Percentiles rank a stretch among this genome's conserved stretches.
Conservation (phyloP, 1,139 yeast species). For the Suhomyces bribrorum region DNA sequence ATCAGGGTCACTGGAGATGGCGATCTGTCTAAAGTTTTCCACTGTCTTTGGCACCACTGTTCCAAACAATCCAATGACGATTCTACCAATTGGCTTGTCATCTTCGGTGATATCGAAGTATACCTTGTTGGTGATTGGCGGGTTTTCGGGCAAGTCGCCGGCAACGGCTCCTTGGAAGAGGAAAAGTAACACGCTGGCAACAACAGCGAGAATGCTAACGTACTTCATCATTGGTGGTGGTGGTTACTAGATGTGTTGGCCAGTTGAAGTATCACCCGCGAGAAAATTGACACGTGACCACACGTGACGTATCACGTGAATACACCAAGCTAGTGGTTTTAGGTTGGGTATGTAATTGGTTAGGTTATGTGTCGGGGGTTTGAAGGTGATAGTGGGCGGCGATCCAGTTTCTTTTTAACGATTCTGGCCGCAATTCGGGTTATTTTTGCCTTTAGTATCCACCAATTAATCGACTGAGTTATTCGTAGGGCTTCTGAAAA, state of each 20-base stretch:
- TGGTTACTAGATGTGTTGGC: constrained; percentile 1
- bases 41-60: constrained; percentile 61
- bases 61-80: constrained; percentile 72
- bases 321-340: no score
- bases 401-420: no score
- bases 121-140: constrained; percentile 71
- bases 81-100: constrained; percentile 66
- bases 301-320: background rate
- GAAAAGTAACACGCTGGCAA: constrained; percentile 23
- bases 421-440: no score
- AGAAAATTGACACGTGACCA: background rate
- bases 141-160: constrained; percentile 46
- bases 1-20: constrained; percentile 59
- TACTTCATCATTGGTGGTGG: constrained; percentile 29
- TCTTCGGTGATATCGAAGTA: constrained; percentile 86
- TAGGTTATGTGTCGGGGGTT: no score
- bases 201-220: constrained; percentile 24
- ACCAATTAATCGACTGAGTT: no score
- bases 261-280: constrained; percentile 1
- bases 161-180: constrained; percentile 22
- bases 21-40: constrained; percentile 59
- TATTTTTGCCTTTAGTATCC: no score
- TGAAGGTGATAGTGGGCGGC: no score
- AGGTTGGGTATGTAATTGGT: no score
- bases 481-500: no score